phyloP scores from a whole-genome alignment of 306 rosid genomes.

The Hippophae gyantsensis region DNA sequence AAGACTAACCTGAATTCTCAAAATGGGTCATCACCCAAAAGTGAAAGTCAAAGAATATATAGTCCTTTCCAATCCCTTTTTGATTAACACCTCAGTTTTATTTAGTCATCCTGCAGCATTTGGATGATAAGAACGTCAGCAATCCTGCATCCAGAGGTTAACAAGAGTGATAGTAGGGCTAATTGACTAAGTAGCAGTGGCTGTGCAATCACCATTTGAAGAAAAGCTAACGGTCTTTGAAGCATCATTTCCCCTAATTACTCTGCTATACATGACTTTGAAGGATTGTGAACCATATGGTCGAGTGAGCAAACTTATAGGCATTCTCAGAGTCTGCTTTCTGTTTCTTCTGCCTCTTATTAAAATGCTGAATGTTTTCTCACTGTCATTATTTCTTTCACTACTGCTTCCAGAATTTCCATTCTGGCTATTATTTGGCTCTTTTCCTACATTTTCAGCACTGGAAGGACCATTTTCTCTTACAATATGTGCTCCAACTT shows the following conservation, averaged over 20 bases:
- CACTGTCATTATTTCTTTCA: constrained; percentile 52
- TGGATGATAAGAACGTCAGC: neutral
- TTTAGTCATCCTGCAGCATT: constrained; percentile 24
- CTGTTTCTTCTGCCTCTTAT: constrained; percentile 88
- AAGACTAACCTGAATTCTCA: constrained; percentile 31
- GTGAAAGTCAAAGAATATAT: constrained; percentile 25
- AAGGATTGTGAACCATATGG: constrained; percentile 93
- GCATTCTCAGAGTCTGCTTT: constrained; percentile 88
- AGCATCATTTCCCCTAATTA: constrained; percentile 72
- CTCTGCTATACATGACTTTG: constrained; percentile 71
- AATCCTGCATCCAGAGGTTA: too few species aligned
- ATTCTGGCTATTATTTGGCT: constrained; percentile 24
- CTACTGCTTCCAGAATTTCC: constrained; percentile 22
- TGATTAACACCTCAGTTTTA: constrained; percentile 7
- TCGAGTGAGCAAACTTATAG: constrained; percentile 80
- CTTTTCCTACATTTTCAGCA: constrained; percentile 32
- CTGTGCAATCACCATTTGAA: constrained; percentile 58
- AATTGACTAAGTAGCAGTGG: constrained; percentile 49
- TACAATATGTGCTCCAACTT: constrained; percentile 32
- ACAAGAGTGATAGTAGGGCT: constrained; percentile 1
- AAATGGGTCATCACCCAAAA: constrained; percentile 16
- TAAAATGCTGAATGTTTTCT: constrained; percentile 88
- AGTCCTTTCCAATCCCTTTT: constrained; percentile 12
- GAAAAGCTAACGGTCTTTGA: constrained; percentile 44
- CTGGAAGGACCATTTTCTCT: constrained; percentile 47